Evolutionary conservation across 106 monocot genomes (phyloP), one percentile per base, ranked within the genome.

Genomic region (Ottelia alismoides): DNA sequence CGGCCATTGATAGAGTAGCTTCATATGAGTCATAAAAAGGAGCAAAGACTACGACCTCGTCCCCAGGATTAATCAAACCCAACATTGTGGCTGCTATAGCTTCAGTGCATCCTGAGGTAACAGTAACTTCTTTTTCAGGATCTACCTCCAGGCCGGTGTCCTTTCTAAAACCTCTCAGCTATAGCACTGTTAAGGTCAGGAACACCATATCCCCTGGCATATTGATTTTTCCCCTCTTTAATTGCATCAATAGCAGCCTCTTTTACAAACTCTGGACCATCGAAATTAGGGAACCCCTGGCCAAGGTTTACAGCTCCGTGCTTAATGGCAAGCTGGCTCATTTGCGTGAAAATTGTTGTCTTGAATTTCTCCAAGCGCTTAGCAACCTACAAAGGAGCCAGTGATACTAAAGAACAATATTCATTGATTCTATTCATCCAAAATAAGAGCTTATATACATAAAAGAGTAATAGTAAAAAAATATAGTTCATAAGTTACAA

Each of bases 241-340:
- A 96, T 82, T 32, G 96, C 88, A 55, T 79, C 58, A 68, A 89
- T 96, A 20, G 96, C 96, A 21, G 84, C 96, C 51, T 85, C 81
- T 61, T 96, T 96, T 12, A 96, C 78, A 53, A 96, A 96, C 11
- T 89, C 81, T 18, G 96, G 96, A 20, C 96, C 96, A 47, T 96
- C 96, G 53, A 96, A 96, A 32, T 89, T 96, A 23, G 96, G 96
- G 65, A 96, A 96, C n/a, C 96, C 96, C 65, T 96, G 96, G 11
- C 96, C 96, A 10, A 96, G 76, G 61, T 96, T 96, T 76, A 96
- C 82, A 40, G 88, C 96, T 28, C 85, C 82, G 65, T 96, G 85
- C 51, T 85, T 79, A 29, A 78, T 58, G 26, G 96, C 96, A 31
- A 96, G 89, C 50, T 51, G 71, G 61, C 96, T 96, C 96, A 96